Evolutionary conservation across 2,329 filamentous ascomycete species (phyloP).

Genomic region (Venturia oleaginea): DNA sequence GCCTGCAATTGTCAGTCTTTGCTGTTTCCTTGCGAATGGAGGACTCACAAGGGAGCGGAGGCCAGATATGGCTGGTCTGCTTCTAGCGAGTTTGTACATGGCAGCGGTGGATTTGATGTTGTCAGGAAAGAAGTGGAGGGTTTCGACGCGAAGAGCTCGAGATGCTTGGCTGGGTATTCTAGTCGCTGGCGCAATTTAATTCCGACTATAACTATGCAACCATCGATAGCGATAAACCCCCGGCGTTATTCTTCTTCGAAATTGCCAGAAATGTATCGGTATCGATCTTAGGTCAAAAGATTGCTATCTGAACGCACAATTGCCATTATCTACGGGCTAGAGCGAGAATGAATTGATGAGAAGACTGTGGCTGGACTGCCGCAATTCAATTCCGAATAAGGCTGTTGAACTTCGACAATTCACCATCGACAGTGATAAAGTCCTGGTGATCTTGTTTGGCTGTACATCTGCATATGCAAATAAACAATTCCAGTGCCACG

Average conservation of each 20-base stretch:
- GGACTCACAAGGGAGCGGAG: conserved; percentile 41
- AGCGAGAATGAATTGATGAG: too few species aligned
- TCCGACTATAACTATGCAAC: background rate
- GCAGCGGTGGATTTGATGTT: background rate
- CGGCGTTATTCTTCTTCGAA: background rate
- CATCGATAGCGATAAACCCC: background rate
- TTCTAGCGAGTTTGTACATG: conserved; percentile 86
- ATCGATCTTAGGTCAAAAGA: too few species aligned
- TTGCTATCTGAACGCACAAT: too few species aligned
- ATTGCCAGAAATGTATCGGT: too few species aligned
- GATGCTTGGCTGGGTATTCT: conserved; percentile 4
- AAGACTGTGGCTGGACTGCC: too few species aligned
- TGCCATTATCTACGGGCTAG: too few species aligned
- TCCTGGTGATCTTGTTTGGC: background rate
- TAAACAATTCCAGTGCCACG: background rate
- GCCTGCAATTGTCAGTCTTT: conserved; percentile 34
- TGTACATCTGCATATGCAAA: background rate
- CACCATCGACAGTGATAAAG: background rate
- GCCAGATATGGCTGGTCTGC: conserved; percentile 70
- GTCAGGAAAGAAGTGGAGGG: background rate
- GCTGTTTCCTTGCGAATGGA: conserved; percentile 5
- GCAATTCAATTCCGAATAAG: background rate
- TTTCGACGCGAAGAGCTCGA: background rate
- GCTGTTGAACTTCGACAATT: background rate
- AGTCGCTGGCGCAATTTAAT: background rate